Percentiles rank a stretch among this genome's conserved stretches.
phyloP scores from a whole-genome alignment of 2,329 filamentous ascomycete genomes.

The Colletotrichum agaves region DNA sequence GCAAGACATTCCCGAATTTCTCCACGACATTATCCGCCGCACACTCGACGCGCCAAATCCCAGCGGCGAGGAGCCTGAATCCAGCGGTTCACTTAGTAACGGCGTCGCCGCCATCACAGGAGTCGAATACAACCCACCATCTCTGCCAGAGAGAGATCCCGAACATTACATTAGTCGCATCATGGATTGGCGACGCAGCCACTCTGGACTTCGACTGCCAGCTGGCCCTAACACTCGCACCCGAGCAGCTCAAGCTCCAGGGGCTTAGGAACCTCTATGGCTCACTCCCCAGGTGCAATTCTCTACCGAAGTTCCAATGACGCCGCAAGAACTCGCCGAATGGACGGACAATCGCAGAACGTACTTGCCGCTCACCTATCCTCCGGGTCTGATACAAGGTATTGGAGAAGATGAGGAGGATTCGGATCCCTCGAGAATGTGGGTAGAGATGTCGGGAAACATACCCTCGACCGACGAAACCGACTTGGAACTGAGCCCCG shows the following conservation, averaged over 20 bases:
- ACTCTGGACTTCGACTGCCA: constrained; percentile 54
- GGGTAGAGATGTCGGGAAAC: too few species aligned
- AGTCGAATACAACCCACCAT: neutral
- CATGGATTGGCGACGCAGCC: constrained; percentile 40
- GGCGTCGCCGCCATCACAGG: too few species aligned
- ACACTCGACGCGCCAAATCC: constrained; percentile 54
- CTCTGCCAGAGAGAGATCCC: constrained; percentile 8
- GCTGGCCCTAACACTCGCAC: constrained; percentile 43
- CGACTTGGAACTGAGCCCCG: too few species aligned
- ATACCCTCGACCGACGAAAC: too few species aligned
- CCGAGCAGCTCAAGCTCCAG: constrained; percentile 45
- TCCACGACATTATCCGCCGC: constrained; percentile 63
- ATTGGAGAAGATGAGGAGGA: neutral
- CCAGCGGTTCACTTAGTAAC: neutral
- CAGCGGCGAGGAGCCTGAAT: neutral
- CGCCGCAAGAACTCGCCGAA: neutral
- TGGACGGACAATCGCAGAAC: neutral
- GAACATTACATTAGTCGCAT: constrained; percentile 17
- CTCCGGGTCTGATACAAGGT: neutral
- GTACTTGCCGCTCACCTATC: neutral
- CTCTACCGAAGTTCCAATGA: neutral
- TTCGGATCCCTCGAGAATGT: too few species aligned
- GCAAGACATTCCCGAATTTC: constrained; percentile 66
- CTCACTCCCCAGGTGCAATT: neutral
- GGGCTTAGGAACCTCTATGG: constrained; percentile 41